Base-by-base conservation (phyloP, 352 stramenopile genomes). In the Globisporangium echinulatum region DNA sequence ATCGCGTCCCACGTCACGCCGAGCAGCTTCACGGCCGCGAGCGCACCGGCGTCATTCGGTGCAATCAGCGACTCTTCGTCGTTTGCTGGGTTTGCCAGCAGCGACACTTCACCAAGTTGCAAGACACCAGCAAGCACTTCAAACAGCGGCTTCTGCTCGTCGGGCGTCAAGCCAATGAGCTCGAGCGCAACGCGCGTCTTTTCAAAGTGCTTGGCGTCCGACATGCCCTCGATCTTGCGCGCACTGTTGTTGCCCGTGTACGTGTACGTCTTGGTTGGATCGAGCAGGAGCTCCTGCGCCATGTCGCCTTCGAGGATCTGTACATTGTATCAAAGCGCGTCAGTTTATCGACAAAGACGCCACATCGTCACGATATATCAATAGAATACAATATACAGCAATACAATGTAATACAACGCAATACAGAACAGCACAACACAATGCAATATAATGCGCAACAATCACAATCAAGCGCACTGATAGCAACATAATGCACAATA, bases 51-150 rank as follows among this genome's bases (percentile, higher is more conserved):
- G 51, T 92, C 80, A 5, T 64, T 70, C n/a, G 72, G 55, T 0
- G 64, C 53, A 37, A 95, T 86, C 25, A 79, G 59, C 38, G 85
- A 92, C 43, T 92, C 81, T 57, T 95, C 85, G 58, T 94, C 84
- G 59, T 95, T 86, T 49, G 64, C 61, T 9, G 75, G 68, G 52
- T 92, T 82, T 0, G 85, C 82, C 42, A 75, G 68, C 62, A 98
- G 79, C 10, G 76, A 69, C 7, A 98, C 75, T 62, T 99, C 97
- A 39, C 96, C 97, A 17, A 98, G 77, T 54, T 99, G 96, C 37
- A 99, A 69, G 25, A 99, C 76, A 60, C 92, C 97, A 11, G 86
- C 86, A 8, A 96, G 75, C 39, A 98, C 79, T 52, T 90, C 74
- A 59, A 99, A 98, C 15, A 99, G 79, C 7, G 85, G 76, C n/a